Percentiles rank a stretch among this genome's conserved stretches.
phyloP scores from a whole-genome alignment of 441 rosid genomes.

The Bocquillonia castaneifolia region DNA sequence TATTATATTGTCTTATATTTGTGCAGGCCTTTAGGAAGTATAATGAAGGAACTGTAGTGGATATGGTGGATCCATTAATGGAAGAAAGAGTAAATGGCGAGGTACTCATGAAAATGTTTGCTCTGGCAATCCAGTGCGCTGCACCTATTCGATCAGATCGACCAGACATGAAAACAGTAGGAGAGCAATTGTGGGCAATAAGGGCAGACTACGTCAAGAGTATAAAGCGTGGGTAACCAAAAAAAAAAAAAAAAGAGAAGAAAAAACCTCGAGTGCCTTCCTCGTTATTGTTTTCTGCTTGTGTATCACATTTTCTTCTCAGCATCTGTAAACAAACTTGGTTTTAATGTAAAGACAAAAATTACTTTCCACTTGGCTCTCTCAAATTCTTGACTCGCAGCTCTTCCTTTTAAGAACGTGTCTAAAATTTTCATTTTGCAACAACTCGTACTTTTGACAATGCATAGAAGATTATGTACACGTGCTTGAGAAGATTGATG shows the following conservation, averaged over 20 bases:
- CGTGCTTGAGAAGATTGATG: neutral
- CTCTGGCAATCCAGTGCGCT: slow-evolving; percentile 81
- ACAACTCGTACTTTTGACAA: neutral
- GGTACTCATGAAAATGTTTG: slow-evolving; percentile 50
- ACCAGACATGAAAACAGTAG: slow-evolving; percentile 79
- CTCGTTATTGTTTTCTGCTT: neutral
- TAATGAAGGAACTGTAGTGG: slow-evolving; percentile 50
- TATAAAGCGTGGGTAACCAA: slow-evolving; percentile 21
- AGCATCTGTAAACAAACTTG: slow-evolving; percentile 12
- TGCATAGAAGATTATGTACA: neutral
- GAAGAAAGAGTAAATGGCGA: slow-evolving; percentile 48
- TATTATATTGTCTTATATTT: neutral
- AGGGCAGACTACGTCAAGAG: slow-evolving; percentile 63
- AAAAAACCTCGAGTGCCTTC: neutral
- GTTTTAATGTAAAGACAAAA: neutral
- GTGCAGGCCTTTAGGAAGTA: slow-evolving; percentile 68
- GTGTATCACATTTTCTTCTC: neutral
- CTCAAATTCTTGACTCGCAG: neutral
- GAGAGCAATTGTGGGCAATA: slow-evolving; percentile 79
- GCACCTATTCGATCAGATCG: slow-evolving; percentile 71
- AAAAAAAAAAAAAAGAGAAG: no score
- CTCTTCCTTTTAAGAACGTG: neutral
- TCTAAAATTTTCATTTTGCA: neutral
- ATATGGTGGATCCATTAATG: slow-evolving; percentile 57
- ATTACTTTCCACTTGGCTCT: neutral